Evolutionary conservation across 208 protist species (phyloP).

Genomic region (Wallacemonas sp.): DNA sequence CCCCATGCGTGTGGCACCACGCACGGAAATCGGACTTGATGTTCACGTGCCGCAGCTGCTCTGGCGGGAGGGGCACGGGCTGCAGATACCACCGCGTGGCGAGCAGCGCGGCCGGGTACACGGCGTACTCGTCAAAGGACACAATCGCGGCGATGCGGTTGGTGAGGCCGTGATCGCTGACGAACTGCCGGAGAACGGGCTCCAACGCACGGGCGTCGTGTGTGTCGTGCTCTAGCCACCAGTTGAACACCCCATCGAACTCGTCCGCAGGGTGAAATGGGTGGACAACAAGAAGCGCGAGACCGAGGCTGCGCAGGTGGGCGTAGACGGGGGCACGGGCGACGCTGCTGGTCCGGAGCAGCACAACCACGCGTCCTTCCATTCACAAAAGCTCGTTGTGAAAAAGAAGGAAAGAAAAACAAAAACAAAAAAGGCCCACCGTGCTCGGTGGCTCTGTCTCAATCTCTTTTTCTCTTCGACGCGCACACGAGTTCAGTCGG

Average conservation of each 20-base stretch:
- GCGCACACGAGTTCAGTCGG: too few species aligned
- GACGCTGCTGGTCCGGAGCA: constrained; percentile 72
- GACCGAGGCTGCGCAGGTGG: constrained; percentile 44
- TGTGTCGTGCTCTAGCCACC: constrained; percentile 60
- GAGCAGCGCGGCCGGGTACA: constrained; percentile 60
- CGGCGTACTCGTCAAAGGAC: constrained; percentile 85
- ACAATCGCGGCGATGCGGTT: constrained; percentile 52
- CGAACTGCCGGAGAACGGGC: constrained; percentile 29
- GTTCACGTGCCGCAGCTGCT: constrained; percentile 41
- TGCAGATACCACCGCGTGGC: constrained; percentile 28
- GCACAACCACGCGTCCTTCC: constrained; percentile 60
- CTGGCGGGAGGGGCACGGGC: constrained; percentile 49
- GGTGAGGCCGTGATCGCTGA: constrained; percentile 15
- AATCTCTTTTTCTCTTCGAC: too few species aligned
- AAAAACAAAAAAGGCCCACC: constrained; percentile 14
- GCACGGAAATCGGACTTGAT: constrained; percentile 62
- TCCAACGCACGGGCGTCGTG: constrained; percentile 37
- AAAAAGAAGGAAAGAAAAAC: neutral
- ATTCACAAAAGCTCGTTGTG: constrained; percentile 17
- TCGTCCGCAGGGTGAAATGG: constrained; percentile 25
- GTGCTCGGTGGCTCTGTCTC: too few species aligned
- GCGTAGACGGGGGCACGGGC: constrained; percentile 63
- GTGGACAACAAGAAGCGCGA: constrained; percentile 56
- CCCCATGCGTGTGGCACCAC: constrained; percentile 39
- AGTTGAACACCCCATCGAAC: constrained; percentile 52